Base-by-base conservation (phyloP, 306 rosid genomes). In the Vigna nakashimae region DNA sequence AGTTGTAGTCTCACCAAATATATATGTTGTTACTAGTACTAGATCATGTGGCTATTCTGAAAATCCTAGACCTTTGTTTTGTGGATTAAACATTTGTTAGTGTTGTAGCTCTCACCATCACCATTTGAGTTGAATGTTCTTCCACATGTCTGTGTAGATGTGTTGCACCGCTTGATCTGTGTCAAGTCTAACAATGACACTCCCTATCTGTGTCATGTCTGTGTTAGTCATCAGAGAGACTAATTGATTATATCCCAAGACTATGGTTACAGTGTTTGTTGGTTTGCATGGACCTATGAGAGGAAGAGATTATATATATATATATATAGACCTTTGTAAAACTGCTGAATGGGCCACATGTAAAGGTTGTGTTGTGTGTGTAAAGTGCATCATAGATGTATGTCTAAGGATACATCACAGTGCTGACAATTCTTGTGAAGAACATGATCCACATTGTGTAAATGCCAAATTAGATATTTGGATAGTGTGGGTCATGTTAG, bases 401-500 rank as follows among this genome's bases (percentile, higher is more conserved):
- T 32, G 45, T 15, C 42, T 28, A 32, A 16, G 22, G 1, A 62
- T 62, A 62, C 68, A 62, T 62, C 43, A 62, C 2, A 32, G 7
- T 62, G 34, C 68, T 62, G 68, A 62, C 68, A 62, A 67, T 53
- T 42, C 6, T 5, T 52, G 4, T 26, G n/a, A 46, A 71, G 72
- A 32, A 62, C 45, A 62, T 62, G 68, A 32, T 62, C 68, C 24
- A 62, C 45, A 62, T 51, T 40, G 59, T 46, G 15, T 26, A 40
- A 60, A 71, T 63, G 59, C 58, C 73, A 71, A 65, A 73, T 65
- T n/a, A 30, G 68, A 53, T 43, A 51, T 40, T 52, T 40, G 57
- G 71, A 16, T n/a, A 26, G 40, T 64, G 57, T 64, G 74, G 78
- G 56, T 45, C 68, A 43, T 40, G 73, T 50, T 60, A 71, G 62